Conservation (phyloP, 768 basidiomycete species). For the Rhodotorula toruloides region DNA sequence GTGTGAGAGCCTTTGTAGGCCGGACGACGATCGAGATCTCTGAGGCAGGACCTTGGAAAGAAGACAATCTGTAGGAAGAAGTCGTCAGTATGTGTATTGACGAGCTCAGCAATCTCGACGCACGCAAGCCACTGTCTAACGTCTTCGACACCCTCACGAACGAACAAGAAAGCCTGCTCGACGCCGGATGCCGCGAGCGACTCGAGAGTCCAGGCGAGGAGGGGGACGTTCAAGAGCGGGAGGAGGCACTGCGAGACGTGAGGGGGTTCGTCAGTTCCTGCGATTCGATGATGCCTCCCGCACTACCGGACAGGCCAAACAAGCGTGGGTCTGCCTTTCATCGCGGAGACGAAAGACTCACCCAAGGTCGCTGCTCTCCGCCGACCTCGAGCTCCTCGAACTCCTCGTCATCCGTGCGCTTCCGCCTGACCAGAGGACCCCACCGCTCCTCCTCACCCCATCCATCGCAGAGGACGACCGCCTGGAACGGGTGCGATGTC, state of each 20-base stretch:
- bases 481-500: slow-evolving; percentile 77
- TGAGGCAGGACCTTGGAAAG: slow-evolving; percentile 52
- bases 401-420: slow-evolving; percentile 37
- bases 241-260: slow-evolving; percentile 64
- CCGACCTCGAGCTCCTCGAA: slow-evolving; percentile 49
- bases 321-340: too few relatives aligned
- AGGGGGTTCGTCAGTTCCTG: not conserved
- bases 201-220: slow-evolving; percentile 96
- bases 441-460: slow-evolving; percentile 39
- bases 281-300: not conserved
- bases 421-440: slow-evolving; percentile 38
- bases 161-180: slow-evolving; percentile 91
- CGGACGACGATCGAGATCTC: slow-evolving; percentile 81
- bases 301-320: not conserved
- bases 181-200: slow-evolving; percentile 90
- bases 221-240: slow-evolving; percentile 85
- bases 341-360: slow-evolving; percentile 50
- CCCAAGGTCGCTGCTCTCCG: slow-evolving; percentile 69
- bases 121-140: slow-evolving; percentile 80
- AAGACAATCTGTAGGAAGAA: slow-evolving; percentile 6
- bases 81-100: not conserved
- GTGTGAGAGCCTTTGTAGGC: slow-evolving; percentile 77
- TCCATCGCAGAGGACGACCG: slow-evolving; percentile 82
- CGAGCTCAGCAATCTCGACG: slow-evolving; percentile 43
- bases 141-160: slow-evolving; percentile 79